Percentiles rank a stretch among this genome's conserved stretches.
Evolutionary conservation across 495 filamentous ascomycete species (phyloP).

Genomic region (Neurospora sp.): DNA sequence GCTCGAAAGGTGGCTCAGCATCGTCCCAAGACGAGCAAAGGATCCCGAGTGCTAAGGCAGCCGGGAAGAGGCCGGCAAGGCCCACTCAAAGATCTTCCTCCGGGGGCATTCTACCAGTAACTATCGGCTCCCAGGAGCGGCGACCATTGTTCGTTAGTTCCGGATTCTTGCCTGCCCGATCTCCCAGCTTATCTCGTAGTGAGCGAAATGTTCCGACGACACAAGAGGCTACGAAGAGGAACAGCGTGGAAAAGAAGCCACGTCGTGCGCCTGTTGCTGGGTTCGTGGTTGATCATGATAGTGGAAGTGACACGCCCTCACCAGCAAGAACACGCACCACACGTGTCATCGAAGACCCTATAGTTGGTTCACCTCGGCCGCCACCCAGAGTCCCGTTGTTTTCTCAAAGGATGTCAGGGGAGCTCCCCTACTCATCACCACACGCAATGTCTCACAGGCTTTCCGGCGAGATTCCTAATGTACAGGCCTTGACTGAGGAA

Average conservation of each 20-base stretch:
- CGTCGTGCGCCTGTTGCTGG: constrained; percentile 15
- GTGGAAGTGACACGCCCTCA: constrained; percentile 6
- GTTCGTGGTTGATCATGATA: constrained; percentile 12
- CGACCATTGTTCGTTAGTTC: not conserved
- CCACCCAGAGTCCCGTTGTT: not conserved
- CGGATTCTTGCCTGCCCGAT: not conserved
- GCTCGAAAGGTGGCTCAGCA: constrained; percentile 3
- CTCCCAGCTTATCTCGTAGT: not conserved
- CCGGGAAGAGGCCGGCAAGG: constrained; percentile 26
- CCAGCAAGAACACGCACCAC: constrained; percentile 25
- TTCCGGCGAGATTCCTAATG: not conserved
- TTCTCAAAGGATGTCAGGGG: not conserved
- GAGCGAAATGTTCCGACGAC: constrained; percentile 6
- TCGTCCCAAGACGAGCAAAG: constrained; percentile 6
- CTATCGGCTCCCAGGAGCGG: constrained; percentile 5
- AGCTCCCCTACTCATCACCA: not conserved
- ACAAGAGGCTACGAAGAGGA: constrained; percentile 10
- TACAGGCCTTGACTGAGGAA: constrained; percentile 11
- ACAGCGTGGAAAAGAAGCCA: constrained; percentile 4
- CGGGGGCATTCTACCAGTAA: constrained; percentile 5
- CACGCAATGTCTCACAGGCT: not conserved
- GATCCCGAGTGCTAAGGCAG: constrained; percentile 23
- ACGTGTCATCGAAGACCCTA: constrained; percentile 4
- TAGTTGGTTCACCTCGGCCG: constrained; percentile 2
- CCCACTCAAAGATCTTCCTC: constrained; percentile 3